Conservation (phyloP, 2,329 filamentous ascomycete genomes). For the Alternaria sp. region DNA sequence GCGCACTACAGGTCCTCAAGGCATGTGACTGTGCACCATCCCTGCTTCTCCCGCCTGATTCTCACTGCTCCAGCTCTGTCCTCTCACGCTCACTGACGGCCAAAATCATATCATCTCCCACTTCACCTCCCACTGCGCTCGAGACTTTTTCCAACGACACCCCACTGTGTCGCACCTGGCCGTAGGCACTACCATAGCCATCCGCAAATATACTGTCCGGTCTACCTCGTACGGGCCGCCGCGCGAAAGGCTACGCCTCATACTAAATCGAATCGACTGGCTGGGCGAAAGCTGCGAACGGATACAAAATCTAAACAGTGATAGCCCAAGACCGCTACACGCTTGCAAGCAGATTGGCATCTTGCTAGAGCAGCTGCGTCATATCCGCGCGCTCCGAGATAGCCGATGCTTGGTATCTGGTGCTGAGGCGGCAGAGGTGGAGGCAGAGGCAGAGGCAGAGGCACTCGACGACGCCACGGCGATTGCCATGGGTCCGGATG, state of each 20-base stretch:
- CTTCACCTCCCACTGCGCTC: conserved; percentile 23
- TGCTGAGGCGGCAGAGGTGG: conserved; percentile 11
- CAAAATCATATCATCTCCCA: conserved; percentile 28
- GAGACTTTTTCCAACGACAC: conserved; percentile 19
- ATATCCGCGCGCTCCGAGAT: conserved; percentile 27
- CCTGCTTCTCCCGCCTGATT: conserved; percentile 10
- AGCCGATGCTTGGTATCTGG: conserved; percentile 26
- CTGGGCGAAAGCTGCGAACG: conserved; percentile 6
- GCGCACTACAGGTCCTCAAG: conserved; percentile 37
- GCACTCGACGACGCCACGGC: conserved; percentile 22
- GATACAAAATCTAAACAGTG: not conserved
- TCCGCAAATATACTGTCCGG: conserved; percentile 37
- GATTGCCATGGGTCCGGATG: not conserved
- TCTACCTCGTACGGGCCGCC: conserved; percentile 42
- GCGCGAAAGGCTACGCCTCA: conserved; percentile 28
- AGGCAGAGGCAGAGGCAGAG: conserved; percentile 7
- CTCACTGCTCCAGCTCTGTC: conserved; percentile 18
- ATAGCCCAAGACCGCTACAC: conserved; percentile 15
- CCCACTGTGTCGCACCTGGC: conserved; percentile 1
- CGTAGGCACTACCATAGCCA: conserved; percentile 23
- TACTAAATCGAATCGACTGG: conserved; percentile 33
- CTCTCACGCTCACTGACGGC: conserved; percentile 44
- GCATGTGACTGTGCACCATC: conserved; percentile 20
- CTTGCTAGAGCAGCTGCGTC: conserved; percentile 21
- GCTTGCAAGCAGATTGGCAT: conserved; percentile 14